Evolutionary conservation across 2,329 filamentous ascomycete species (phyloP).

Genomic region (Gyromitra esculenta): DNA sequence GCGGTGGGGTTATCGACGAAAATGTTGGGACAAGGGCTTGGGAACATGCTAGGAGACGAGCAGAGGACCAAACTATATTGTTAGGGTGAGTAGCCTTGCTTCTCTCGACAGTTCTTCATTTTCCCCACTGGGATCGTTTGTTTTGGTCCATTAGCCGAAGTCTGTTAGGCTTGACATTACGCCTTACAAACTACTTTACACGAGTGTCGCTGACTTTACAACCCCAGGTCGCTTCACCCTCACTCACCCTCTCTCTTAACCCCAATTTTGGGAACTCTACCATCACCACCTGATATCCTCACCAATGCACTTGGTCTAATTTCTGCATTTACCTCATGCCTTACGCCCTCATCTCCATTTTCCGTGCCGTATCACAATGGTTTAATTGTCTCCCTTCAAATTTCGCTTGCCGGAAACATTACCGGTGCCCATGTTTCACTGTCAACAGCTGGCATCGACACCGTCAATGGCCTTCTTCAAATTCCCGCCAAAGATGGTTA

Average conservation of each 20-base stretch:
- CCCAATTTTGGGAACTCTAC: slow-evolving; percentile 83
- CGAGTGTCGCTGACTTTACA: slow-evolving; percentile 20
- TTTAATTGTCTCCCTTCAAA: slow-evolving; percentile 76
- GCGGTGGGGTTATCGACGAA: slow-evolving; percentile 80
- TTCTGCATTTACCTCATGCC: slow-evolving; percentile 84
- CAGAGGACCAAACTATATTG: slow-evolving; percentile 93
- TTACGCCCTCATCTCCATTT: slow-evolving; percentile 89
- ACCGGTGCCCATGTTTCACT: slow-evolving; percentile 79
- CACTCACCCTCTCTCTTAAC: slow-evolving; percentile 85
- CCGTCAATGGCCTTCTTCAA: slow-evolving; percentile 78
- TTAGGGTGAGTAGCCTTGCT: slow-evolving; percentile 73
- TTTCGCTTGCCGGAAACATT: slow-evolving; percentile 78
- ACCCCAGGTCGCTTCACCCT: slow-evolving; percentile 79
- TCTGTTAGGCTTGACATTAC: background rate
- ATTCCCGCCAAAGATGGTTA: slow-evolving; percentile 82
- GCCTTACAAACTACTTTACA: slow-evolving; percentile 9
- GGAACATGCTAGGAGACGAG: slow-evolving; percentile 94
- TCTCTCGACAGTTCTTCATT: background rate
- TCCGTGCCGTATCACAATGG: slow-evolving; percentile 74
- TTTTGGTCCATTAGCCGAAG: background rate
- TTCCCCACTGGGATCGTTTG: background rate
- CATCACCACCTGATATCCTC: slow-evolving; percentile 79
- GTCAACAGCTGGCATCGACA: slow-evolving; percentile 88
- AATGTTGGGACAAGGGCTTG: slow-evolving; percentile 83
- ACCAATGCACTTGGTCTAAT: slow-evolving; percentile 69